Conservation (phyloP, 2,329 filamentous ascomycete genomes). For the Onygenales sp. region DNA sequence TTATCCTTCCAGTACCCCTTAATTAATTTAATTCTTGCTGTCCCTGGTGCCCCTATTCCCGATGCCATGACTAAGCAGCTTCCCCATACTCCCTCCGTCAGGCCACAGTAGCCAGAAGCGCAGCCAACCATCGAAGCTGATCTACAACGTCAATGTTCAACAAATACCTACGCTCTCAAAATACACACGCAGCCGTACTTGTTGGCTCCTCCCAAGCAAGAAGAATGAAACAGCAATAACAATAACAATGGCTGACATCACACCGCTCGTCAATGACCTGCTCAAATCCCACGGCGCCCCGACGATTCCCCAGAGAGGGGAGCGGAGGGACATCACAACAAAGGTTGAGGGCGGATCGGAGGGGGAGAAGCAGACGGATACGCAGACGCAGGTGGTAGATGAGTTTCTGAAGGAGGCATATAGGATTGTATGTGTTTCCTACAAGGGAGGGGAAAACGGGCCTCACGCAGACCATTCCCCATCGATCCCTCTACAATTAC, state of each 20-base stretch:
- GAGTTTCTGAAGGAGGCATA: slow-evolving; percentile 92
- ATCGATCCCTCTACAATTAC: slow-evolving; percentile 8
- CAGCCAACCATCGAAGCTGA: not conserved
- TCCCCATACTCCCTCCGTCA: not conserved
- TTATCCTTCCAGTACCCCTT: no score
- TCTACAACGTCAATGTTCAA: not conserved
- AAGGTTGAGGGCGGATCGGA: no score
- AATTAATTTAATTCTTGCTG: not conserved
- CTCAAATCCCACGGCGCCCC: slow-evolving; percentile 26
- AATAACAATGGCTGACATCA: slow-evolving; percentile 32
- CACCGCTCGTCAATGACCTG: slow-evolving; percentile 25
- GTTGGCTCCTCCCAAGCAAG: not conserved
- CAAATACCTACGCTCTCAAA: not conserved
- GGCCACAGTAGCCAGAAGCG: slow-evolving; percentile 1
- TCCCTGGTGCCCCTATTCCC: not conserved
- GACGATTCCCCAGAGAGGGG: slow-evolving; percentile 18
- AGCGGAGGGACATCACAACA: not conserved
- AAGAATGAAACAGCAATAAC: not conserved
- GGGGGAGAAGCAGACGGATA: no score
- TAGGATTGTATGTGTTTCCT: slow-evolving; percentile 58
- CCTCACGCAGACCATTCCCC: not conserved
- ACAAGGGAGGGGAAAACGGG: not conserved
- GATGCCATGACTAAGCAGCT: not conserved
- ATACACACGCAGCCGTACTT: not conserved
- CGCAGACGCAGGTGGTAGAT: slow-evolving; percentile 46